Conservation (phyloP, 2,329 filamentous ascomycete genomes). For the Alternaria longipes region DNA sequence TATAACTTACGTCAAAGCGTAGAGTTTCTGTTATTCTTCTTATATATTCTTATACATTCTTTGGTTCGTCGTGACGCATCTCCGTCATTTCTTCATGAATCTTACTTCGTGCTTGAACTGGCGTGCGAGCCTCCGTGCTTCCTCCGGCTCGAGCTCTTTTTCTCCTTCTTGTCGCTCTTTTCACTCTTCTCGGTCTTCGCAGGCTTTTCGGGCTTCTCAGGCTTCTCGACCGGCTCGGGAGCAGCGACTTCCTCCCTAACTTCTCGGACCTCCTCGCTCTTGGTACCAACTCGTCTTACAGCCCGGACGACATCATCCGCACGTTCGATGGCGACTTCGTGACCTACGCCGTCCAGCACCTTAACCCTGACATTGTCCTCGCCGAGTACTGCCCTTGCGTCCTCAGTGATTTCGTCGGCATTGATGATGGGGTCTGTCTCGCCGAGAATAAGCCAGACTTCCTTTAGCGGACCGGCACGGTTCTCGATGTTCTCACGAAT, state of each 20-base stretch:
- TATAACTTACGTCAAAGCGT: not conserved
- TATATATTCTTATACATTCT: slow-evolving; percentile 10
- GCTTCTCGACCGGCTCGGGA: not conserved
- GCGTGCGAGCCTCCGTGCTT: slow-evolving; percentile 19
- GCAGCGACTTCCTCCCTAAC: slow-evolving; percentile 3
- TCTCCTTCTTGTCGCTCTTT: slow-evolving; percentile 16
- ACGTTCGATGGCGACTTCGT: slow-evolving; percentile 73
- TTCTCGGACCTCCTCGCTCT: slow-evolving; percentile 8
- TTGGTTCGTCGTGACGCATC: not conserved
- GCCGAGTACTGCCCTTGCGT: slow-evolving; percentile 67
- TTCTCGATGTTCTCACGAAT: slow-evolving; percentile 57
- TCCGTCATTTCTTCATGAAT: not conserved
- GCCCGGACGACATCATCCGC: slow-evolving; percentile 64
- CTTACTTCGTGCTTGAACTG: slow-evolving; percentile 15
- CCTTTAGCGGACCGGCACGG: slow-evolving; percentile 52
- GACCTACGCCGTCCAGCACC: slow-evolving; percentile 67
- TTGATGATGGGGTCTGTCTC: slow-evolving; percentile 72
- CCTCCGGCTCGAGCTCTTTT: slow-evolving; percentile 19
- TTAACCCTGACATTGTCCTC: slow-evolving; percentile 65
- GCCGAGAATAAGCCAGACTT: slow-evolving; percentile 72
- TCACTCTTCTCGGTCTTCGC: slow-evolving; percentile 6
- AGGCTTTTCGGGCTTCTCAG: slow-evolving; percentile 3
- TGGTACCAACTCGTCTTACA: slow-evolving; percentile 13
- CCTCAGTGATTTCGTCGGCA: slow-evolving; percentile 69
- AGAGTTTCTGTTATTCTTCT: not conserved